Base-by-base conservation (phyloP, 2,329 filamentous ascomycete genomes). In the Diaporthe australafricana region DNA sequence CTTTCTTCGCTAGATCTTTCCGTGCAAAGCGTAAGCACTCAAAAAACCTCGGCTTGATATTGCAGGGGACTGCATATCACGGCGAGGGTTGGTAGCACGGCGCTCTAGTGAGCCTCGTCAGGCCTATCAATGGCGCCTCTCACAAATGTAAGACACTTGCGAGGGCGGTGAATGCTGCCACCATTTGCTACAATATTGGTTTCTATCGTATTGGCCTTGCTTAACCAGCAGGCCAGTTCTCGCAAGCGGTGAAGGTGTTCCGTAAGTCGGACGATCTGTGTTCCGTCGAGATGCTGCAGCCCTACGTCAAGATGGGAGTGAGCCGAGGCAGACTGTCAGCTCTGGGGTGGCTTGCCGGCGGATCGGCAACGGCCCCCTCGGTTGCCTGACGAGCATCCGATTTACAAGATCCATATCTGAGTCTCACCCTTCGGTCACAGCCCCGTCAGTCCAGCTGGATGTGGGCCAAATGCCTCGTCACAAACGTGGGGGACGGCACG, bases 281-380 rank as follows among this genome's bases (percentile, higher is more conserved):
- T 50, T 65, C 60, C 60, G 60, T 50, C 22, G 30, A 35, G 32
- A 14, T 65, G 35, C 60, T 65, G 60, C 60, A 65, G 60, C 60
- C 60, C 60, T 65, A 65, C 60, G 60, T 50, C 60, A 63, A 35
- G 60, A 38, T 45, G 60, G n/a, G 30, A 38, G 60, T 38, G n/a
- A 65, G 45, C 60, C 60, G 45, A 65, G 60, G 60, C 42, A 65
- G 60, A 38, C 5, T 22, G 30, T 38, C 60, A 48, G 60, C 60
- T 22, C 9, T 35, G 16, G 60, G 45, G 45, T 40, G 42, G 27
- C 60, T 8, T 25, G 45, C 45, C 45, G 60, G 60, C 45, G 45
- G 60, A 35, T 50, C 60, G 45, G 60, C 60, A 50, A 65, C 45
- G 60, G 42, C 5, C 60, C 45, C 52, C 45, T 48, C 42, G 22